Evolutionary conservation across 2,329 filamentous ascomycete genomes (phyloP).

Genomic region (Colletotrichum musae): DNA sequence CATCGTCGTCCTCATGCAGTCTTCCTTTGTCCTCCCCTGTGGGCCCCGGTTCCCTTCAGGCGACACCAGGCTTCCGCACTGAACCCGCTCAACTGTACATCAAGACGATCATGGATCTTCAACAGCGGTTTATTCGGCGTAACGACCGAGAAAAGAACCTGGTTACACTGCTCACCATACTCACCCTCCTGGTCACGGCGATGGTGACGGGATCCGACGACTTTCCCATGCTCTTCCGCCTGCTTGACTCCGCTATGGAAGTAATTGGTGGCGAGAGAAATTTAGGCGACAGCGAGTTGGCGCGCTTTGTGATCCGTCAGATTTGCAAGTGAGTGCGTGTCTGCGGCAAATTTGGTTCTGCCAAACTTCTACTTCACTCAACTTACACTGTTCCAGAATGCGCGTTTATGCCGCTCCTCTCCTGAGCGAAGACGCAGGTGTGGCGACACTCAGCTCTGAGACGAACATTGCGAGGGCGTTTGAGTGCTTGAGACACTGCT

Average conservation of each 20-base stretch:
- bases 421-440: conserved; percentile 7
- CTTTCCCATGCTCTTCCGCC: conserved; percentile 45
- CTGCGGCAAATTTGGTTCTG: neutral
- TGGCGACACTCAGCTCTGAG: conserved; percentile 12
- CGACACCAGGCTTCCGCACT: neutral
- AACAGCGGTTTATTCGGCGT: neutral
- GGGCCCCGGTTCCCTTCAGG: neutral
- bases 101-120: neutral
- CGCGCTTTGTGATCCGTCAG: neutral
- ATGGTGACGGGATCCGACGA: conserved; percentile 47
- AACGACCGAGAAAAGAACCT: neutral
- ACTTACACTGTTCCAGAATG: neutral
- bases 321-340: neutral
- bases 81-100: neutral
- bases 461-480: neutral
- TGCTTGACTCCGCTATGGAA: conserved; percentile 46
- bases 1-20: neutral
- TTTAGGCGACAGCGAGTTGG: conserved; percentile 38
- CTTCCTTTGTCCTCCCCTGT: too few relatives aligned
- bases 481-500: conserved; percentile 12
- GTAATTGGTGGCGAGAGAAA: conserved; percentile 45
- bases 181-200: conserved; percentile 43
- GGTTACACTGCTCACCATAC: conserved; percentile 43
- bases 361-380: neutral
- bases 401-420: conserved; percentile 25